phyloP scores from a whole-genome alignment of 2,329 filamentous ascomycete species.

The Stemphylium vesicarium region DNA sequence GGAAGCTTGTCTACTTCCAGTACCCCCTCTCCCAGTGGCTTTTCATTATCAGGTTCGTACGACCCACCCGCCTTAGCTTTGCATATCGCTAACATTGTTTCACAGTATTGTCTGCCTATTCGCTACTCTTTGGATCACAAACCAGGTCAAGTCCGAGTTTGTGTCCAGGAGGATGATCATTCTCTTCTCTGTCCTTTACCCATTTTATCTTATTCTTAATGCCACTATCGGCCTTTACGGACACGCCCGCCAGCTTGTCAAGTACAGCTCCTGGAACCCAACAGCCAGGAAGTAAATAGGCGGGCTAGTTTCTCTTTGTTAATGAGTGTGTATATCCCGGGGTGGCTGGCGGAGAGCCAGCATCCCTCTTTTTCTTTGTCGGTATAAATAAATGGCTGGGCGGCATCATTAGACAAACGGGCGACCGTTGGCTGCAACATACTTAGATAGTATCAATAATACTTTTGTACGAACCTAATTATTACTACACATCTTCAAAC shows the following conservation, averaged over 20 bases:
- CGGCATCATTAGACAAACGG: not conserved
- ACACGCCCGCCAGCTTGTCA: conserved; percentile 55
- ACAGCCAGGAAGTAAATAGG: conserved; percentile 46
- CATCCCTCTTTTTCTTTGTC: not conserved
- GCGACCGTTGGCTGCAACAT: not conserved
- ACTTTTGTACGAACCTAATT: not conserved
- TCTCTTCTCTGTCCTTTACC: conserved; percentile 53
- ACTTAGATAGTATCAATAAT: not conserved
- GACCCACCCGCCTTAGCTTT: conserved; percentile 7
- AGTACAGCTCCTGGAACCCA: conserved; percentile 58
- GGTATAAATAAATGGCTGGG: conserved; percentile 1
- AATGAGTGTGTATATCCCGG: not conserved
- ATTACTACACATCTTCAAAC: too few species aligned
- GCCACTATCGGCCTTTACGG: conserved; percentile 56
- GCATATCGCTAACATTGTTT: conserved; percentile 21
- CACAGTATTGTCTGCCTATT: conserved; percentile 52
- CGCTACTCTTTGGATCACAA: conserved; percentile 56
- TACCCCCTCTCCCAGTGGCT: conserved; percentile 58
- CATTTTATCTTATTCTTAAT: conserved; percentile 53
- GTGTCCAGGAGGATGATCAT: conserved; percentile 51
- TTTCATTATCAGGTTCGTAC: conserved; percentile 52
- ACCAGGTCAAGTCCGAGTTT: conserved; percentile 55
- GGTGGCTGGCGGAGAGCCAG: not conserved
- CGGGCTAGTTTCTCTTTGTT: not conserved
- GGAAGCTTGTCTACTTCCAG: conserved; percentile 55